Evolutionary conservation across 176 grass and related monocot genomes (phyloP).

Genomic region (Tillandsia fasciculata): DNA sequence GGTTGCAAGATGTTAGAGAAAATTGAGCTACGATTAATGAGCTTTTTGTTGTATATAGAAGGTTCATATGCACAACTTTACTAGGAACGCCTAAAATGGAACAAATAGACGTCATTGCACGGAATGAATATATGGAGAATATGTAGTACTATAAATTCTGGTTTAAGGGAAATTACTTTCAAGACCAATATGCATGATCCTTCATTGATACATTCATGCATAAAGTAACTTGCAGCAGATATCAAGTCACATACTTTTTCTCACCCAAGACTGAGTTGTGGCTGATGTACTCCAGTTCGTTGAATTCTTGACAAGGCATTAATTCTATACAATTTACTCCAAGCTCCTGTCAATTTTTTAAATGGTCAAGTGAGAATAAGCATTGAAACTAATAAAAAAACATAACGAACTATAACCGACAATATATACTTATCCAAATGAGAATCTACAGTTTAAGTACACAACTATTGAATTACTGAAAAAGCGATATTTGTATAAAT

Average conservation of each 20-base stretch:
- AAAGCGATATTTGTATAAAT: no score
- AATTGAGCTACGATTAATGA: not conserved
- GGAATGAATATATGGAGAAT: not conserved
- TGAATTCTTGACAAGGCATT: conserved; percentile 96
- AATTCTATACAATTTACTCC: conserved; percentile 92
- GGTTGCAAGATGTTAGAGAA: not conserved
- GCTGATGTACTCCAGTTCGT: conserved; percentile 78
- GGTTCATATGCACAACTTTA: no score
- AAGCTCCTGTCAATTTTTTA: conserved; percentile 47
- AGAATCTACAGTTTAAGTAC: not conserved
- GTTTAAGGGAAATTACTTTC: not conserved
- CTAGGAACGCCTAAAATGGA: not conserved
- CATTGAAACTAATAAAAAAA: not conserved
- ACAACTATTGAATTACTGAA: not conserved
- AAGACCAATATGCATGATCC: not conserved
- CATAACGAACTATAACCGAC: not conserved
- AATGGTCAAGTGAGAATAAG: conserved; percentile 22
- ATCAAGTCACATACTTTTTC: conserved; percentile 52
- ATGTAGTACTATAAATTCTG: not conserved
- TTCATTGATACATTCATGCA: not conserved
- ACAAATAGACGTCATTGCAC: not conserved
- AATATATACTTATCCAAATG: not conserved
- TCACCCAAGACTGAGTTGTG: conserved; percentile 27
- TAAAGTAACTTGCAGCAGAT: not conserved
- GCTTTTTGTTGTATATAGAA: not conserved